Evolutionary conservation across 176 grass and related monocot genomes (phyloP).

Genomic region (Oryza meridionalis): DNA sequence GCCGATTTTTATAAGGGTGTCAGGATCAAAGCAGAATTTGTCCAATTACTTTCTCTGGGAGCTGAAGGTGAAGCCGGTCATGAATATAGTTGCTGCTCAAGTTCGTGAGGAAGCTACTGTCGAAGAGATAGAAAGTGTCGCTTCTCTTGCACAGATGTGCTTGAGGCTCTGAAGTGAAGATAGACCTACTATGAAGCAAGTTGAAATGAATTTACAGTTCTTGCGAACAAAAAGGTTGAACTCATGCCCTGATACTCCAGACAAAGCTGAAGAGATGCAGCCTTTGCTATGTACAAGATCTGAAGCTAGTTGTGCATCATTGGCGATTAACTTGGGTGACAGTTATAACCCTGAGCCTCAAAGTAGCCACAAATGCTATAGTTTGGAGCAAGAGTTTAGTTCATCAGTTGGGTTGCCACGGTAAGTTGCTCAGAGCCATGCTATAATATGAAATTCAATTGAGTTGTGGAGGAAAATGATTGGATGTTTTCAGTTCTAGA

Average conservation of each 20-base stretch:
- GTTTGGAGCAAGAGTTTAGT: no score
- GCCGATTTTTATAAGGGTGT: background rate
- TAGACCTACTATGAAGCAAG: constrained; percentile 7
- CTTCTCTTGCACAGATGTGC: constrained; percentile 7
- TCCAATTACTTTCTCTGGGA: background rate
- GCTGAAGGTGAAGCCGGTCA: background rate
- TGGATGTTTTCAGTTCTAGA: no score
- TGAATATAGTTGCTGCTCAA: background rate
- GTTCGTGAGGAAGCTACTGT: background rate
- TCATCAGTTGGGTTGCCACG: no score
- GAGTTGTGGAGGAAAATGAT: no score
- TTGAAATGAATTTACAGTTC: background rate
- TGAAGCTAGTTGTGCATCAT: background rate
- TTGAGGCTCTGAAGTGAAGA: background rate
- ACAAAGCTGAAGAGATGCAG: background rate
- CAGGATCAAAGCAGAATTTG: background rate
- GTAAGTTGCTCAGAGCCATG: no score
- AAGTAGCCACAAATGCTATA: no score
- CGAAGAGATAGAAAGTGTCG: background rate
- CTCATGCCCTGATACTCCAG: background rate
- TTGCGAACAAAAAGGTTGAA: background rate
- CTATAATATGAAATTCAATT: no score
- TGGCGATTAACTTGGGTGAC: background rate
- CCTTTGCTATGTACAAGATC: background rate
- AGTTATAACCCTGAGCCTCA: no score